Evolutionary conservation across 208 protist species (phyloP).

Genomic region (Phytomonas sp.): DNA sequence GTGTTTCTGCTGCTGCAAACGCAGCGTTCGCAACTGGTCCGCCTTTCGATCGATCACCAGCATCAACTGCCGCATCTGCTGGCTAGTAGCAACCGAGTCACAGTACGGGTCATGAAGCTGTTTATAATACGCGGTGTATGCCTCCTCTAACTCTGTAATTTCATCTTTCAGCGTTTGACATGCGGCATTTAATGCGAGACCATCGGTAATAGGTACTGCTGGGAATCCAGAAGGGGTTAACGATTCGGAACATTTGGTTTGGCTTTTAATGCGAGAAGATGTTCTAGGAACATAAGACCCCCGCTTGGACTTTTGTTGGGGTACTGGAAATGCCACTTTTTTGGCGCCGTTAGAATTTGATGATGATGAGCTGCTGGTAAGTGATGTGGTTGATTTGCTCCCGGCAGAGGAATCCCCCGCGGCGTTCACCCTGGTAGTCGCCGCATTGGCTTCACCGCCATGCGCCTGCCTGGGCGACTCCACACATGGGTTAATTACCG

Average conservation of each 20-base stretch:
- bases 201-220: constrained; percentile 9
- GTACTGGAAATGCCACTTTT: not conserved
- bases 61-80: constrained; percentile 57
- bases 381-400: not conserved
- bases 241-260: not conserved
- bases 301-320: not conserved
- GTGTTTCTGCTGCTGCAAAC: constrained; percentile 34
- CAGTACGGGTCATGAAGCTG: constrained; percentile 37
- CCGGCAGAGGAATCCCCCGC: not conserved
- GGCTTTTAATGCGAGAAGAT: not conserved
- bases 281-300: not conserved
- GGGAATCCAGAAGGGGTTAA: not conserved
- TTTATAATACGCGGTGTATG: constrained; percentile 36
- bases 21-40: constrained; percentile 50
- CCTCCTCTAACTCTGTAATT: constrained; percentile 29
- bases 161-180: constrained; percentile 45
- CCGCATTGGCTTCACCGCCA: not conserved
- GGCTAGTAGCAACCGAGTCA: constrained; percentile 52
- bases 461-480: not conserved
- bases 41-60: constrained; percentile 47
- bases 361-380: not conserved
- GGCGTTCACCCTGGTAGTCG: not conserved
- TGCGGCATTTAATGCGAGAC: constrained; percentile 27
- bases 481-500: not conserved
- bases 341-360: not conserved